Evolutionary conservation across 2,329 filamentous ascomycete genomes (phyloP).

Genomic region (Fusarium brevicatenulatum): DNA sequence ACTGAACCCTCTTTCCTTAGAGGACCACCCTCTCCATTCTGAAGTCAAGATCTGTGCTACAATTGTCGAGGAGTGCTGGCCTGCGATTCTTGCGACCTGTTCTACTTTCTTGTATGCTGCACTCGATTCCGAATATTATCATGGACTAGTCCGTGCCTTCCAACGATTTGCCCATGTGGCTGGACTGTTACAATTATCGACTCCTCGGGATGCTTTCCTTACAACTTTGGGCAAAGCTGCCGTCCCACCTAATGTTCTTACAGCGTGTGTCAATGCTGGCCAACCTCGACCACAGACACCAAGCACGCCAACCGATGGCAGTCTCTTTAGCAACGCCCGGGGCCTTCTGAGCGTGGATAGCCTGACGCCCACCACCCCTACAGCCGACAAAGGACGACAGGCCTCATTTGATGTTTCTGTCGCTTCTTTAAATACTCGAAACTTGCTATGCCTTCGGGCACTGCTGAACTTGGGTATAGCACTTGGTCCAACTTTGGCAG

Average conservation of each 20-base stretch:
- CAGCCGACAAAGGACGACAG: slow-evolving; percentile 68
- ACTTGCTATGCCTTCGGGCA: slow-evolving; percentile 88
- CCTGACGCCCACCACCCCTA: slow-evolving; percentile 66
- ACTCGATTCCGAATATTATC: slow-evolving; percentile 93
- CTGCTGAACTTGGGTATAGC: slow-evolving; percentile 96
- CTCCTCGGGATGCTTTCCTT: slow-evolving; percentile 91
- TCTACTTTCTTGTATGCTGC: slow-evolving; percentile 95
- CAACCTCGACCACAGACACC: slow-evolving; percentile 55
- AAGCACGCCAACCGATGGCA: slow-evolving; percentile 60
- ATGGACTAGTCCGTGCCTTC: slow-evolving; percentile 88
- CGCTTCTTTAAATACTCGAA: slow-evolving; percentile 81
- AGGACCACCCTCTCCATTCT: slow-evolving; percentile 74
- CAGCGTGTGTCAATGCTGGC: slow-evolving; percentile 65
- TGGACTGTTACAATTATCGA: slow-evolving; percentile 83
- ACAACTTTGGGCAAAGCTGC: slow-evolving; percentile 94
- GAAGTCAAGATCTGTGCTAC: slow-evolving; percentile 81
- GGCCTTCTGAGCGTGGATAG: slow-evolving; percentile 79
- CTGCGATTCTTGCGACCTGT: slow-evolving; percentile 91
- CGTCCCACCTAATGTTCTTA: slow-evolving; percentile 82
- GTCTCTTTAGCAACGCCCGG: slow-evolving; percentile 76
- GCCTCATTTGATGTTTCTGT: slow-evolving; percentile 64
- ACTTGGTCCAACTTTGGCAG: slow-evolving; percentile 84
- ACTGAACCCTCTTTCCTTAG: slow-evolving; percentile 82
- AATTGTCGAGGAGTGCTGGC: slow-evolving; percentile 94
- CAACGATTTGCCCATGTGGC: slow-evolving; percentile 96